Conservation (phyloP, 441 rosid species). For the Erysimum cheiri region DNA sequence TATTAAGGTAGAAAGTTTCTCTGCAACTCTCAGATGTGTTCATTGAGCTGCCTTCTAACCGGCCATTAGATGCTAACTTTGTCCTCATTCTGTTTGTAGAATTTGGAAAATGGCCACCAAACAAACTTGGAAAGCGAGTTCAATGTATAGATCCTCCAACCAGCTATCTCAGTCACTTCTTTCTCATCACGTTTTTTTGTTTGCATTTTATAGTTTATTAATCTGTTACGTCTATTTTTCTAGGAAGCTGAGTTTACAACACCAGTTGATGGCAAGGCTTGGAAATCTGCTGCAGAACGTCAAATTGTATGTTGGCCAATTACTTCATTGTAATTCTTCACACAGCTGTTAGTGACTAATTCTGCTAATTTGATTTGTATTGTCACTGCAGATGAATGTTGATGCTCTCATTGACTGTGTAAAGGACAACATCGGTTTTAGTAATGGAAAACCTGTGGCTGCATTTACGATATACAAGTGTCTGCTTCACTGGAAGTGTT, state of each 20-base stretch:
- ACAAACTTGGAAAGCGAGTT: slow-evolving; percentile 58
- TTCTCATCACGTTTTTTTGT: background rate
- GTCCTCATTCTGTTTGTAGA: slow-evolving; percentile 55
- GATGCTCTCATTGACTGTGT: slow-evolving; percentile 90
- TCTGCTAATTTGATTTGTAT: slow-evolving; percentile 33
- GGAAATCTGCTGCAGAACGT: slow-evolving; percentile 76
- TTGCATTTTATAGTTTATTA: slow-evolving; percentile 26
- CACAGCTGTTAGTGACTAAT: slow-evolving; percentile 18
- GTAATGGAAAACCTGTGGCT: slow-evolving; percentile 91
- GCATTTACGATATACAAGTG: slow-evolving; percentile 95
- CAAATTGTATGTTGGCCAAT: slow-evolving; percentile 75
- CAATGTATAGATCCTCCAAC: slow-evolving; percentile 53
- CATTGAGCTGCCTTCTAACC: background rate
- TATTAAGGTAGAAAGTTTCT: slow-evolving; percentile 50
- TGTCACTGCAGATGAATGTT: slow-evolving; percentile 77
- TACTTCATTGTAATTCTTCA: slow-evolving; percentile 37
- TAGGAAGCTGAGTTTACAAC: slow-evolving; percentile 76
- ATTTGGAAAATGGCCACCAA: slow-evolving; percentile 83
- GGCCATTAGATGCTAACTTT: slow-evolving; percentile 10
- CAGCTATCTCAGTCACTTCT: slow-evolving; percentile 16
- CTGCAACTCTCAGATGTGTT: slow-evolving; percentile 7
- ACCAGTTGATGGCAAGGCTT: slow-evolving; percentile 76
- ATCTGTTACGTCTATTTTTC: slow-evolving; percentile 33
- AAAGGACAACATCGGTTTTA: slow-evolving; percentile 71
- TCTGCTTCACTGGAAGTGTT: slow-evolving; percentile 96